Base-by-base conservation (phyloP, 78 protist species). In the Dictyostelium firmibasis region DNA sequence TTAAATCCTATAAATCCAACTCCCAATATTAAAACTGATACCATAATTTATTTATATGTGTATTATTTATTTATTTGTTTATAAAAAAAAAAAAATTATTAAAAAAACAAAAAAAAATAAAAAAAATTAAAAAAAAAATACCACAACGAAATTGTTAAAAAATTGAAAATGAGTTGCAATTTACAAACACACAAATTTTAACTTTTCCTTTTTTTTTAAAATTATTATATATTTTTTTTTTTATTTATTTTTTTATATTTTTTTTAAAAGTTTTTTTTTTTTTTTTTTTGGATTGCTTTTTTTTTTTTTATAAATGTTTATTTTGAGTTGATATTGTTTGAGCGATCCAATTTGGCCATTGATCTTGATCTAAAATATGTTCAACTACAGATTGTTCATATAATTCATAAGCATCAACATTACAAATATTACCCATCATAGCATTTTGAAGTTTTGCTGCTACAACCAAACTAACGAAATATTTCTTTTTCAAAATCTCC, bases 341-440 rank as follows among this genome's bases (percentile, higher is more conserved):
- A n/a, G 93, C 85, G 41, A 88, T 47, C 85, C 81, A 89, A 69
- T 81, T 81, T 64, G 94, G 94, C 94, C 94, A 89, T 69, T 78
- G 74, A 50, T 89, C 83, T n/a, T 35, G 57, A 44, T 89, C 87
- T 10, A 81, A 27, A 35, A 89, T 67, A 89, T 89, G 94, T 67
- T 89, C 64, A 11, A 18, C 62, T 0, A 67, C 18, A 18, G 87
- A 85, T 70, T 89, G 77, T 18, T 79, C 86, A 38, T 81, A 89
- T 76, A 89, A 41, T 53, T 89, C 94, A 50, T 89, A 89, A 38
- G 94, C 94, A 81, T 89, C 94, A 79, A 89, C 94, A 35, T 89
- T 89, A 81, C 86, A 78, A 23, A 70, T 64, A 81, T 89, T 81
- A 70, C 94, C 94, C 76, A 70, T 64, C 94, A 89, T 78, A 10